Evolutionary conservation across 139 green algal genomes (phyloP), one percentile per base, ranked within the genome.

Genomic region (Chlamydomonas eustigma): DNA sequence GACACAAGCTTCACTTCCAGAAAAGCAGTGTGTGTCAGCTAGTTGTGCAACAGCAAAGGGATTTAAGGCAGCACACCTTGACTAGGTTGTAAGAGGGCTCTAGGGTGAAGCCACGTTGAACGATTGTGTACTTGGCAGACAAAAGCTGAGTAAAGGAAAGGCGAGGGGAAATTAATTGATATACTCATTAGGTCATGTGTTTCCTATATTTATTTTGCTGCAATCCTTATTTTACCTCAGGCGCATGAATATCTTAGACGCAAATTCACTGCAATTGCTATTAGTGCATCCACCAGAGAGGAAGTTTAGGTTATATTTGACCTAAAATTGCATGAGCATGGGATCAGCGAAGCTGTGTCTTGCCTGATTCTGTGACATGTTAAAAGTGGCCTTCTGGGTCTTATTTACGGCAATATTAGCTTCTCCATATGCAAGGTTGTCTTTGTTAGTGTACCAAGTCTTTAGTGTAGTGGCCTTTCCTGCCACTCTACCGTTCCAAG

Each of bases 1-100:
- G n/a, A n/a, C n/a, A n/a, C n/a, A n/a, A n/a, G n/a, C n/a, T n/a
- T n/a, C n/a, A n/a, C n/a, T n/a, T n/a, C n/a, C n/a, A n/a, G n/a
- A n/a, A n/a, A n/a, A n/a, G n/a, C n/a, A n/a, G n/a, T n/a, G n/a
- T n/a, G n/a, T n/a, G n/a, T n/a, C n/a, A n/a, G n/a, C n/a, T n/a
- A n/a, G n/a, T n/a, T n/a, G n/a, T n/a, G n/a, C n/a, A n/a, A 18
- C 44, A 58, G 44, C 44, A 58, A 58, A 12, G 44, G 12, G 44
- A 58, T 58, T 12, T 28, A 18, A 58, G 44, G 44, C 12, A 58
- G 44, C 44, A 58, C 18, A 68, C 52, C 52, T 64, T 78, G 2
- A 36, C 25, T 22, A 82, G 75, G 77, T 82, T 78, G 77, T 82
- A 82, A 1, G 39, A 72, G 6, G 77, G 77, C 77, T 82, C 77